Evolutionary conservation across 2,329 filamentous ascomycete genomes (phyloP).

Genomic region (Monascus ruber): DNA sequence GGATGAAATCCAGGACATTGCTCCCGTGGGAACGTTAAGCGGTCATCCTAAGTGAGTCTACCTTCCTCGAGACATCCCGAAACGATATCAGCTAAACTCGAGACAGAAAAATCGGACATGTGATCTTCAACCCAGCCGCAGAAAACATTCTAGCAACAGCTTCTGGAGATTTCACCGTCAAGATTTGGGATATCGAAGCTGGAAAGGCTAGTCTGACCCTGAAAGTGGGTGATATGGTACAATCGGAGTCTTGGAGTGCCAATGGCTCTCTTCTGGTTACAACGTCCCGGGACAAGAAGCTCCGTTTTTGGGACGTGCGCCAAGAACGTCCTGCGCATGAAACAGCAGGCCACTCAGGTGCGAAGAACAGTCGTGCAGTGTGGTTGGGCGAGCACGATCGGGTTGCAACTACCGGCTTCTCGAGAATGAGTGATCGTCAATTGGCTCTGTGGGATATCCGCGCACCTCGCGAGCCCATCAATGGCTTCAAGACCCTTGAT

Average conservation of each 20-base stretch:
- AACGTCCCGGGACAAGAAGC: slow-evolving; percentile 94
- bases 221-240: slow-evolving; percentile 83
- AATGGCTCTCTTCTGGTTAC: slow-evolving; percentile 78
- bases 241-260: slow-evolving; percentile 92
- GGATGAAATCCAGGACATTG: slow-evolving; percentile 71
- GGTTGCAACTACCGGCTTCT: slow-evolving; percentile 93
- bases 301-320: slow-evolving; percentile 93
- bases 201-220: slow-evolving; percentile 64
- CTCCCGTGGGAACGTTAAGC: slow-evolving; percentile 66
- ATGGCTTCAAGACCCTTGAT: slow-evolving; percentile 81
- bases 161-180: slow-evolving; percentile 88
- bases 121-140: slow-evolving; percentile 92
- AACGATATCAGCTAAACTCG: slow-evolving; percentile 8
- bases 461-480: slow-evolving; percentile 66
- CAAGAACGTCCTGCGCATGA: slow-evolving; percentile 83
- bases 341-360: slow-evolving; percentile 72
- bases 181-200: slow-evolving; percentile 85
- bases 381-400: slow-evolving; percentile 98
- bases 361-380: slow-evolving; percentile 92
- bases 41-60: slow-evolving; percentile 68
- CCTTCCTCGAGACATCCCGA: neutral
- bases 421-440: slow-evolving; percentile 95
- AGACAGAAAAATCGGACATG: slow-evolving; percentile 85
- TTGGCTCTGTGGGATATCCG: slow-evolving; percentile 92
- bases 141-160: slow-evolving; percentile 92